Conservation (phyloP, 495 filamentous ascomycete genomes). For the Diplogelasinospora grovesii region DNA sequence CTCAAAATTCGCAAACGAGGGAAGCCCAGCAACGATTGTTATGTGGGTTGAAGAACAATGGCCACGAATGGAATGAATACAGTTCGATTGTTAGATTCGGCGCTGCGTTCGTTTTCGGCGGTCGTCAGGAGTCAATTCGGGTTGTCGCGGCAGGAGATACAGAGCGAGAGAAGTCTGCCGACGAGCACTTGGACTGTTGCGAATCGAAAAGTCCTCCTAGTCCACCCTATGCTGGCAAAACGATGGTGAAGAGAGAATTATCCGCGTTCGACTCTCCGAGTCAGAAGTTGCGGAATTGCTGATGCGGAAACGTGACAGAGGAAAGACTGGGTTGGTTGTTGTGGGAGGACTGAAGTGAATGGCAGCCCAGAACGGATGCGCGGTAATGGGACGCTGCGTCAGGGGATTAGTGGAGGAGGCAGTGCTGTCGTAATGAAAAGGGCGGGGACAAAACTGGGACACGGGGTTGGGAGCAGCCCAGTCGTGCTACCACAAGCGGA, state of each 20-base stretch:
- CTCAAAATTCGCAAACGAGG: not conserved
- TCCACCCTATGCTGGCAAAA: too few relatives aligned
- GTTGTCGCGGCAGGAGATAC: conserved; percentile 16
- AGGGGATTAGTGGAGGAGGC: not conserved
- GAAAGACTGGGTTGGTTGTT: not conserved
- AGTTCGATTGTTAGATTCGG: too few relatives aligned
- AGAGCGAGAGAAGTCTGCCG: conserved; percentile 25
- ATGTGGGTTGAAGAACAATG: conserved; percentile 1
- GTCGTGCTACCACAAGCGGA: not conserved
- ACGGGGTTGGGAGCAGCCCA: not conserved
- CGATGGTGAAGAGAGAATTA: conserved; percentile 4
- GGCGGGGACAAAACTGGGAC: not conserved
- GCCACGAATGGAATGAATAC: not conserved
- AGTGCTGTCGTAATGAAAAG: conserved; percentile 5
- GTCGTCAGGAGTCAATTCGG: not conserved
- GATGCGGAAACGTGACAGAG: conserved; percentile 1
- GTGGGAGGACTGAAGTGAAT: not conserved
- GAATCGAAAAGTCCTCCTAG: too few relatives aligned
- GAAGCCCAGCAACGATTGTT: not conserved
- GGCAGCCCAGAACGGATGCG: not conserved
- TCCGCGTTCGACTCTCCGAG: too few relatives aligned
- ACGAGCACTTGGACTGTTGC: conserved; percentile 3
- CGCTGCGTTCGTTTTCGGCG: not conserved
- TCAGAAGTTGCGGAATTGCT: conserved; percentile 6
- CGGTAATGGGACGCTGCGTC: not conserved